phyloP scores from a whole-genome alignment of 1,139 yeast genomes.

The Hansenula anomala region DNA sequence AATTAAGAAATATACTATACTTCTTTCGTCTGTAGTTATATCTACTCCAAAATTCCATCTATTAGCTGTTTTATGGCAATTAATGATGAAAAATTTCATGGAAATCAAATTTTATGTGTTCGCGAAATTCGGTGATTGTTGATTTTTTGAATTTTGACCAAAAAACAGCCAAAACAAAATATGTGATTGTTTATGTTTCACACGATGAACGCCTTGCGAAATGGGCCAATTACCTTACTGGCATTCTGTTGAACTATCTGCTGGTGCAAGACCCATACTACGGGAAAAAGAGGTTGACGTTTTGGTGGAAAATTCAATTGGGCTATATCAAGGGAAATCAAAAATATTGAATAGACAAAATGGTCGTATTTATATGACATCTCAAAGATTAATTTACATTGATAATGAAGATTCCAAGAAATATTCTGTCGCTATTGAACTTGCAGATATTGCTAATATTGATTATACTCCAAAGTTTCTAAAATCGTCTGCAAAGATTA shows the following conservation, averaged over 20 bases:
- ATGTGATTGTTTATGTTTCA: no score
- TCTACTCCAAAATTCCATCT: no score
- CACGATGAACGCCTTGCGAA: no score
- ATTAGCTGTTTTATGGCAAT: no score
- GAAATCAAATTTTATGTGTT: no score
- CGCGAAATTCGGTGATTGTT: no score
- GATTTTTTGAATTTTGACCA: no score
- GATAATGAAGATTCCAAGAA: constrained; percentile 42
- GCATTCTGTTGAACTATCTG: constrained; percentile 39
- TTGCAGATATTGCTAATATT: constrained; percentile 39
- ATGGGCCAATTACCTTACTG: constrained; percentile 27
- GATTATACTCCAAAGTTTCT: constrained; percentile 62
- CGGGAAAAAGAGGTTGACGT: constrained; percentile 39
- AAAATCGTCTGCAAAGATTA: constrained; percentile 75
- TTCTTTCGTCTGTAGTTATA: no score
- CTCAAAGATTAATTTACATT: constrained; percentile 66
- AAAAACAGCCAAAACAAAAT: no score
- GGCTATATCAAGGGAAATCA: constrained; percentile 65
- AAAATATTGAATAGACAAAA: constrained; percentile 61
- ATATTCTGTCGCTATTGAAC: constrained; percentile 45
- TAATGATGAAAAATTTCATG: no score
- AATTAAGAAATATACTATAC: no score
- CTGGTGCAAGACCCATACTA: constrained; percentile 43
- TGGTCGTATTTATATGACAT: constrained; percentile 78
- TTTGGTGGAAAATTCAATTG: constrained; percentile 50